These are phyloP conservation scores for Yarrowia hollandica DNA, from an alignment of 805 yeast genomes.

Conservation along the genomic window DNA sequence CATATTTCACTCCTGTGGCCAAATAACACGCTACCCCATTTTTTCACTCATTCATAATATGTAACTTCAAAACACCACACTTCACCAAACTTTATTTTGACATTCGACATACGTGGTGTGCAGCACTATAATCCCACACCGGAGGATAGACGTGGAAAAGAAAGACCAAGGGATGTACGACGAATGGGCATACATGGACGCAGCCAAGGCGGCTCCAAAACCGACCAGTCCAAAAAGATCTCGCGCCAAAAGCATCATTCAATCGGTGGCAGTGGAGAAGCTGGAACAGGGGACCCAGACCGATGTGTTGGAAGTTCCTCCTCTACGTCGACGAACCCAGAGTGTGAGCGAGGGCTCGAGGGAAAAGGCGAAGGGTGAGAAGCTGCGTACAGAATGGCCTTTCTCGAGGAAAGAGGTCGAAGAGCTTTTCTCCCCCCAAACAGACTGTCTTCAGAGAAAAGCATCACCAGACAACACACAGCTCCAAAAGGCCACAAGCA, in stretches of 20 bases:
- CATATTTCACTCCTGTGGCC: too few species aligned
- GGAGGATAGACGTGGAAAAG: not conserved
- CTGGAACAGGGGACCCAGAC: not conserved
- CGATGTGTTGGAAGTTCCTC: conserved; percentile 11
- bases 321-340: conserved; percentile 1
- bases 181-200: conserved; percentile 41
- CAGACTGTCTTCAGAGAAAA: not conserved
- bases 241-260: conserved; percentile 27
- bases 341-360: not conserved
- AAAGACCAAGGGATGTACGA: conserved; percentile 36
- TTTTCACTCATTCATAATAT: too few species aligned
- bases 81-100: not conserved
- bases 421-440: not conserved
- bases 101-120: conserved; percentile 16
- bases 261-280: conserved; percentile 27
- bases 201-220: conserved; percentile 21
- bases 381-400: conserved; percentile 25
- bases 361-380: not conserved
- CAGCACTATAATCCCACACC: not conserved
- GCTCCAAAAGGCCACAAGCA: not conserved
- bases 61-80: too few species aligned
- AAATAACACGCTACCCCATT: too few species aligned
- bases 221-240: conserved; percentile 9
- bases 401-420: conserved; percentile 10
- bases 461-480: not conserved